A percentile compares a stretch with the other conserved stretches of the same genome.
phyloP scores from a whole-genome alignment of 2,329 filamentous ascomycete species.

The Colletotrichum orchidophilum region DNA sequence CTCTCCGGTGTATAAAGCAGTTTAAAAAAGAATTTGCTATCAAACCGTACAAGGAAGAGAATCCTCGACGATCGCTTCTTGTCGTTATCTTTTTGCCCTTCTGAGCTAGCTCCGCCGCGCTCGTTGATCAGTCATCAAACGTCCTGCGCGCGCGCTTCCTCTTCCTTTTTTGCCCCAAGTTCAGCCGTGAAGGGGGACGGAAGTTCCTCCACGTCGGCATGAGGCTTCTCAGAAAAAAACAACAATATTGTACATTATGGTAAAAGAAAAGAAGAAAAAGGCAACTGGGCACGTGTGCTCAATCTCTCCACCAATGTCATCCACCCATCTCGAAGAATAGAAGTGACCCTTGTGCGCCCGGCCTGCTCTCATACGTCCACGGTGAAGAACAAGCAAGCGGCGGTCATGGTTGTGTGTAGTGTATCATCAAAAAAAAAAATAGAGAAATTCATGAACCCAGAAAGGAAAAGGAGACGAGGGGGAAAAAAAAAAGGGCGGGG shows the following conservation, averaged over 20 bases:
- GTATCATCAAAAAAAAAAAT: slow-evolving; percentile 31
- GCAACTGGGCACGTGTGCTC: slow-evolving; percentile 9
- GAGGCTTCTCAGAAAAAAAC: slow-evolving; percentile 17
- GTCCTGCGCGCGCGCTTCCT: background rate
- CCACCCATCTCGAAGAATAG: slow-evolving; percentile 17
- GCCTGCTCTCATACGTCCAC: slow-evolving; percentile 11
- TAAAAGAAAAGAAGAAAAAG: slow-evolving; percentile 8
- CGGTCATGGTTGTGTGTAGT: slow-evolving; percentile 18
- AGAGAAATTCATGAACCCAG: slow-evolving; percentile 1
- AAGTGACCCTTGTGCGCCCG: slow-evolving; percentile 6
- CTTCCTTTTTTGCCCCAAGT: background rate
- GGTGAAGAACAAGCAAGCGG: slow-evolving; percentile 7
- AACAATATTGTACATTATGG: background rate
- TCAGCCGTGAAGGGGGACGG: background rate
- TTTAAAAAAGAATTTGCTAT: background rate
- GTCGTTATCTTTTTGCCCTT: background rate
- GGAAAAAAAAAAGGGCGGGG: background rate
- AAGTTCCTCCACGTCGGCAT: background rate
- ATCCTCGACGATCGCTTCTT: slow-evolving; percentile 2
- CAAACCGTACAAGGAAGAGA: background rate
- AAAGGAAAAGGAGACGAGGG: background rate
- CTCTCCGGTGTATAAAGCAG: background rate
- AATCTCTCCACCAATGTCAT: slow-evolving; percentile 5
- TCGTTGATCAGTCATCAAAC: slow-evolving; percentile 24
- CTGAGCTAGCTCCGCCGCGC: slow-evolving; percentile 3